Base-by-base conservation (phyloP, 2,329 filamentous ascomycete genomes). In the Alternaria sp. region DNA sequence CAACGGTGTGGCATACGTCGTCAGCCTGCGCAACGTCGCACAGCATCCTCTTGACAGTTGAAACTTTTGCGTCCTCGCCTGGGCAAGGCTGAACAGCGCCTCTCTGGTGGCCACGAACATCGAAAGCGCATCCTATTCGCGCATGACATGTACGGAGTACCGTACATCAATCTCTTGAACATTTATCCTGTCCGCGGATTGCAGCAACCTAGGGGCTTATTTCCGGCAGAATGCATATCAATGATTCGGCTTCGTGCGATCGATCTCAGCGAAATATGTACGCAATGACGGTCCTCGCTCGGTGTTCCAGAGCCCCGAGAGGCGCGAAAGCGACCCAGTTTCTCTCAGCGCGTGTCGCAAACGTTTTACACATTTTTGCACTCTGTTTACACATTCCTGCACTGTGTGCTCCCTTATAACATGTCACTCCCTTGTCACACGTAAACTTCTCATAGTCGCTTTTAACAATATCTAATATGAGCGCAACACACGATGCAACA, bases 211-310 rank as follows among this genome's bases (percentile, higher is more conserved):
- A 24, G 32, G 32, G 46, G 9, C 24, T 58, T 49, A 46, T 53
- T 24, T 36, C 48, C 41, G 56, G 56, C 42, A 34, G 18, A 48
- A 48, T n/a, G 16, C 51, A 20, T 36, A 46, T 6, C 42, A 24
- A 36, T 47, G 34, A 24, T 20, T 16, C 30, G n/a, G 30, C 34
- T 34, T 20, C n/a, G 30, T 26, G 30, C 49, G 38, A 55, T 64
- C 61, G 61, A 64, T 64, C 61, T 56, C 39, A 44, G 42, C 26
- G 22, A 20, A 16, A 32, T 53, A 42, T 54, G 36, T 18, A 22
- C 56, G 59, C 61, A 38, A 53, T 53, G 48, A 58, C 55, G 49
- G 34, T 26, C 18, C 8, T 26, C 16, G 18, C 51, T 64, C 62
- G 62, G 59, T 42, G 18, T 54, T 64, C 38, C 28, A 46, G 26